Percentiles rank a stretch among this genome's conserved stretches.
phyloP scores from a whole-genome alignment of 495 filamentous ascomycete species.

The Aspergillus indologenus region DNA sequence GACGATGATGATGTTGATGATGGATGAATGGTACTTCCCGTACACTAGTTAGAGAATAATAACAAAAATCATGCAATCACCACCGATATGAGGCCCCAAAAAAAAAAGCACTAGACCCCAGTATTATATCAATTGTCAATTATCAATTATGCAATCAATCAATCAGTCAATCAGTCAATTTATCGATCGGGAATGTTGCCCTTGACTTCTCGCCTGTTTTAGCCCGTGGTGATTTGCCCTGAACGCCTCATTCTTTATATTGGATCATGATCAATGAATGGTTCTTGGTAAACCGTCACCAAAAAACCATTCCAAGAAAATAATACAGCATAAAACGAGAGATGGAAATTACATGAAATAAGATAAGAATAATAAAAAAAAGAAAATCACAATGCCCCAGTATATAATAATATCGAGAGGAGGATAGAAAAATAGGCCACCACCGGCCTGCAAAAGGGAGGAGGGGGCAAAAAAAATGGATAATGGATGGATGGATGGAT shows the following conservation, averaged over 20 bases:
- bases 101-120: background rate
- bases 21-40: background rate
- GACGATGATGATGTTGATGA: background rate
- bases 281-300: background rate
- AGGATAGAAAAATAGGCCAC: background rate
- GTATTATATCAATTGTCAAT: too few species aligned
- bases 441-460: background rate
- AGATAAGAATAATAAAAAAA: background rate
- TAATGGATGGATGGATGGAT: too few species aligned
- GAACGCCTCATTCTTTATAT: constrained; percentile 1
- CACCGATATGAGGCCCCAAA: background rate
- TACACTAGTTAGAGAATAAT: background rate
- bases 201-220: background rate
- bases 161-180: background rate
- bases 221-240: background rate
- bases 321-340: too few species aligned
- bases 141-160: background rate
- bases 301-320: background rate
- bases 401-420: too few species aligned
- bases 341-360: background rate
- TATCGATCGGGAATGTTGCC: background rate
- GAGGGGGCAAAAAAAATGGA: background rate
- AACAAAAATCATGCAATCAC: background rate
- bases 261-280: background rate
- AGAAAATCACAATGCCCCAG: background rate